Evolutionary conservation across 2,329 filamentous ascomycete genomes (phyloP).

Genomic region (Neofusicoccum umdonicola): DNA sequence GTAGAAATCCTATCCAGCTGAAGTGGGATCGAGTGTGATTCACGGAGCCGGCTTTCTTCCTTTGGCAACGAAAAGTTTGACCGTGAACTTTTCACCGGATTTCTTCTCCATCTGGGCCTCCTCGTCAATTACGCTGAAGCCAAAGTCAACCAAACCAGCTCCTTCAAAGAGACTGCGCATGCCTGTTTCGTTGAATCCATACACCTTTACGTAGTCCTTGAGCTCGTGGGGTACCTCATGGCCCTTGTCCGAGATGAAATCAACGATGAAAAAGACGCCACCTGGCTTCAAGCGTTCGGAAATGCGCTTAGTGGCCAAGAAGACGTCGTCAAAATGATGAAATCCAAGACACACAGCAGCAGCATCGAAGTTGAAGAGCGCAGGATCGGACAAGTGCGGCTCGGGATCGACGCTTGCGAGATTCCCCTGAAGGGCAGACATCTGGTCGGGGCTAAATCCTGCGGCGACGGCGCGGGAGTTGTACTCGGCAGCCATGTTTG

Average conservation of each 20-base stretch:
- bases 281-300: slow-evolving; percentile 62
- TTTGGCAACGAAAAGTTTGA: slow-evolving; percentile 6
- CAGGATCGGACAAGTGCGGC: slow-evolving; percentile 23
- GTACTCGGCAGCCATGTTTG: slow-evolving; percentile 67
- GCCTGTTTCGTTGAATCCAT: slow-evolving; percentile 62
- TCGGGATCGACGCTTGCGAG: slow-evolving; percentile 32
- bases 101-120: slow-evolving; percentile 44
- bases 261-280: slow-evolving; percentile 66
- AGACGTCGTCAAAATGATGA: slow-evolving; percentile 58
- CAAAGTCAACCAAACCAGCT: slow-evolving; percentile 61
- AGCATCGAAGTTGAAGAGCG: slow-evolving; percentile 43
- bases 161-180: slow-evolving; percentile 61
- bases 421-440: slow-evolving; percentile 34
- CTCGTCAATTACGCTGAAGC: slow-evolving; percentile 54
- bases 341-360: slow-evolving; percentile 44
- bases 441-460: slow-evolving; percentile 21
- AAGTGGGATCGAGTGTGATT: not conserved
- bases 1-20: not conserved
- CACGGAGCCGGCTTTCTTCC: not conserved
- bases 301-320: slow-evolving; percentile 57
- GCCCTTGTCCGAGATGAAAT: slow-evolving; percentile 52
- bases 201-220: slow-evolving; percentile 58
- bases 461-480: slow-evolving; percentile 54
- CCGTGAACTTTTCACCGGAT: not conserved
- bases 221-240: slow-evolving; percentile 32